phyloP scores from a whole-genome alignment of 1,139 yeast species.

The Meyerozyma sp. region DNA sequence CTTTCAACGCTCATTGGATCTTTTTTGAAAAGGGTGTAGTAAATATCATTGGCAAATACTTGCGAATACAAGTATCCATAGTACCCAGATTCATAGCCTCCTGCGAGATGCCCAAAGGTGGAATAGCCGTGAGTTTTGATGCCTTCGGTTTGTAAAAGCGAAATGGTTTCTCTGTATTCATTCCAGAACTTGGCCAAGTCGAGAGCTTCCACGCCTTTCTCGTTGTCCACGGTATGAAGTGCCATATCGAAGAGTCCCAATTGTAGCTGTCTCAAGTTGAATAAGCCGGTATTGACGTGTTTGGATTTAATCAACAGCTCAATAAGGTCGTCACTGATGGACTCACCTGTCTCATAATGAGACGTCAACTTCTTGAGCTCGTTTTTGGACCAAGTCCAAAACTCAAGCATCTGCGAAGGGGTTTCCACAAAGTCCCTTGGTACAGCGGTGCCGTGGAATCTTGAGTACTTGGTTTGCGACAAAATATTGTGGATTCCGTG shows the following conservation, averaged over 20 bases:
- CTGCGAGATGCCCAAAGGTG: conserved; percentile 78
- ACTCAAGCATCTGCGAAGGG: conserved; percentile 85
- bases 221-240: conserved; percentile 51
- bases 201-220: conserved; percentile 31
- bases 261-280: conserved; percentile 68
- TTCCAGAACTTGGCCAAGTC: conserved; percentile 61
- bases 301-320: conserved; percentile 60
- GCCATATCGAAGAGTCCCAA: conserved; percentile 74
- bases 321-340: conserved; percentile 54
- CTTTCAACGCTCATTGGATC: conserved; percentile 60
- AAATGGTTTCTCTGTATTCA: conserved; percentile 50
- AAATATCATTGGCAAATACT: conserved; percentile 82
- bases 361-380: conserved; percentile 56
- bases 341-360: conserved; percentile 60
- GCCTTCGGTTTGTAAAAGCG: conserved; percentile 53
- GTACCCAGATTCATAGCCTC: conserved; percentile 83
- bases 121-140: conserved; percentile 59
- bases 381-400: conserved; percentile 76
- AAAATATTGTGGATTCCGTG: conserved; percentile 82
- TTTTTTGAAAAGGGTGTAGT: conserved; percentile 60
- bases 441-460: conserved; percentile 72
- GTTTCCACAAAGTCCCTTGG: conserved; percentile 87
- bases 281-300: conserved; percentile 70
- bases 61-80: conserved; percentile 84
- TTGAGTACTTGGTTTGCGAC: conserved; percentile 57